Percentiles rank a stretch among this genome's conserved stretches.
These are phyloP conservation scores for Aspergillus neotritici DNA, from an alignment of 2,329 filamentous ascomycete species.

Conservation along the genomic window DNA sequence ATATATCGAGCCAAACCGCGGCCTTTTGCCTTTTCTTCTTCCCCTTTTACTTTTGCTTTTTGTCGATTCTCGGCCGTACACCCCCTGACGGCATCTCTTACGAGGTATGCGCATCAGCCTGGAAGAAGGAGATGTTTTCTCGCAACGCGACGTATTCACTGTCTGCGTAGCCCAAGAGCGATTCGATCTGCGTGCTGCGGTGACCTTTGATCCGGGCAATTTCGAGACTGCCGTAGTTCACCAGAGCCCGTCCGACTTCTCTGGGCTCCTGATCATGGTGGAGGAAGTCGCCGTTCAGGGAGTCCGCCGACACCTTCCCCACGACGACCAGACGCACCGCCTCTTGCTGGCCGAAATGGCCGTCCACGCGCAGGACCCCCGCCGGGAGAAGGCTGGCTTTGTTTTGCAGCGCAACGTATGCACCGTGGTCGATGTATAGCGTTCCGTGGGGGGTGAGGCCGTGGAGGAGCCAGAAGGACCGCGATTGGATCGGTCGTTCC, in stretches of 20 bases:
- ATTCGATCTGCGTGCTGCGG: slow-evolving; percentile 73
- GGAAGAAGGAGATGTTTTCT: slow-evolving; percentile 77
- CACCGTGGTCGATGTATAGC: slow-evolving; percentile 87
- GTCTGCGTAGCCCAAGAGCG: slow-evolving; percentile 81
- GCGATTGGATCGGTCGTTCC: slow-evolving; percentile 76
- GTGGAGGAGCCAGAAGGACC: slow-evolving; percentile 95
- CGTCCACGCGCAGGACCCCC: slow-evolving; percentile 84
- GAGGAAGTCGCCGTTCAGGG: slow-evolving; percentile 37
- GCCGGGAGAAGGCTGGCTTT: slow-evolving; percentile 86
- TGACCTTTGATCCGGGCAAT: slow-evolving; percentile 78
- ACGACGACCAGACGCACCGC: slow-evolving; percentile 82
- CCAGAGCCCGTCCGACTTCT: slow-evolving; percentile 82
- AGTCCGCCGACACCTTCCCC: slow-evolving; percentile 47
- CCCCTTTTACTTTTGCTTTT: no score
- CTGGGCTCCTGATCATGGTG: slow-evolving; percentile 42
- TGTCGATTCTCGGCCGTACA: no score
- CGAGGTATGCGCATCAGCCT: neutral
- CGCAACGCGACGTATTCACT: slow-evolving; percentile 88
- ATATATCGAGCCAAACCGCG: no score
- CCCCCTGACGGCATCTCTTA: no score
- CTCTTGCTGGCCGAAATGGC: slow-evolving; percentile 86
- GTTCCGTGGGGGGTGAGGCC: slow-evolving; percentile 86
- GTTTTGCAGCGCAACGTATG: slow-evolving; percentile 68
- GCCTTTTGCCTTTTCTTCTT: no score
- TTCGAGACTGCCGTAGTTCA: slow-evolving; percentile 87